Base-by-base conservation (phyloP, 2,329 filamentous ascomycete genomes). In the Pseudogymnoascus sp. region DNA sequence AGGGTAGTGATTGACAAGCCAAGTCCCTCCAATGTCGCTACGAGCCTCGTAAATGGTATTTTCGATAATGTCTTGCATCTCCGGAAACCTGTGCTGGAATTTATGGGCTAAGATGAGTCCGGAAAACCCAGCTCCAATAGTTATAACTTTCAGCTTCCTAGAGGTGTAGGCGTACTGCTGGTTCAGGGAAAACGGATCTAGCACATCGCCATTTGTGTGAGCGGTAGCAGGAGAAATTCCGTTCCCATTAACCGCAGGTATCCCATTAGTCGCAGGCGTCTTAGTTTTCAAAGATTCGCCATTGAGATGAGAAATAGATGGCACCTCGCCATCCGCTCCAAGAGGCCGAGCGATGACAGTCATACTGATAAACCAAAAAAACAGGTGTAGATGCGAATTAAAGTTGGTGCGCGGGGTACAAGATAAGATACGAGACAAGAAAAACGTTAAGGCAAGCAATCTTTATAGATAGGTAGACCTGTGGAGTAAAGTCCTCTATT, bases 111-210 rank as follows among this genome's bases (percentile, higher is more conserved):
- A 73, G 62, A 77, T 70, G 13, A 80, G 78, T 6, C 77, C 78
- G 8, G 75, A 76, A 2, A 79, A 71, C 6, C 78, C 79, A 2
- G 75, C 78, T 21, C 79, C 79, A 60, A 81, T 79, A 8, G 76
- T 78, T 33, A 81, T 65, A 1, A 80, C 75, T 55, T 73, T 76
- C 21, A 81, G 64, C 65, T 76, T 78, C 15, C 76, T 39, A n/a
- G 33, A 13, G 9, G 36, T 66, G 31, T 67, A 71, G 9, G 5
- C 80, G 10, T 80, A 6, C 77, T 77, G 12, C 65, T 67, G 45
- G 76, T 80, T 9, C 64, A 76, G 13, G 75, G 72, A 18, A 55
- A 55, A 55, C 27, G 45, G 45, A 33, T 55, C 45, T 7, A 29
- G 31, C n/a, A 5, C n/a, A 31, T 55, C 27, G 45, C 45, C 45